Evolutionary conservation across 768 basidiomycete genomes (phyloP), one percentile per base, ranked within the genome.

Genomic region (Serpula lacrymans): DNA sequence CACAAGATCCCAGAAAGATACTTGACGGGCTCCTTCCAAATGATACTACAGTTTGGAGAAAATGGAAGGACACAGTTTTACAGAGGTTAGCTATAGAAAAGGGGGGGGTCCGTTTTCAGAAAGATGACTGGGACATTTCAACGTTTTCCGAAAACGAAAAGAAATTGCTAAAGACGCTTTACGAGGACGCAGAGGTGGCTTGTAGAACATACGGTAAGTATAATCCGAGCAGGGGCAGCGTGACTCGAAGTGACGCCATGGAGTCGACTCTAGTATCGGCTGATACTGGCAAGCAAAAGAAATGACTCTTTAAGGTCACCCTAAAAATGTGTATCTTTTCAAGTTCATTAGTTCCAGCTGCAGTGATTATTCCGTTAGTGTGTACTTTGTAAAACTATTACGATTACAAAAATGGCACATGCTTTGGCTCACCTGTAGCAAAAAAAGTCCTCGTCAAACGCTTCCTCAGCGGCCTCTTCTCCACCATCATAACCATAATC

Each of bases 341-440:
- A n/a, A n/a, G n/a, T n/a, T n/a, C n/a, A n/a, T n/a, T n/a, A n/a
- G n/a, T n/a, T n/a, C n/a, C n/a, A n/a, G n/a, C n/a, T n/a, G n/a
- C n/a, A n/a, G n/a, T n/a, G n/a, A n/a, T n/a, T n/a, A n/a, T n/a
- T n/a, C n/a, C n/a, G n/a, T n/a, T n/a, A n/a, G n/a, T n/a, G n/a
- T n/a, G n/a, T n/a, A n/a, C n/a, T n/a, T n/a, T n/a, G n/a, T n/a
- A 44, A 8, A 21, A 46, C 21, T 18, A n/a, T n/a, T 33, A 18
- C 14, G 34, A 12, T 58, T 53, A 84, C 57, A 83, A 60, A 60
- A 79, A 86, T 20, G 77, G 82, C 38, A 83, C 82, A 50, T 78
- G 82, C 70, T 77, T 79, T 87, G 87, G 90, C 68, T 92, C 88
- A 8, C 81, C 88, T 21, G 83, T 78, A 24, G 84, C 87, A 42